These are phyloP conservation scores for Fraxinus nigra DNA, from an alignment of 305 asterid genomes.

Conservation along the genomic window DNA sequence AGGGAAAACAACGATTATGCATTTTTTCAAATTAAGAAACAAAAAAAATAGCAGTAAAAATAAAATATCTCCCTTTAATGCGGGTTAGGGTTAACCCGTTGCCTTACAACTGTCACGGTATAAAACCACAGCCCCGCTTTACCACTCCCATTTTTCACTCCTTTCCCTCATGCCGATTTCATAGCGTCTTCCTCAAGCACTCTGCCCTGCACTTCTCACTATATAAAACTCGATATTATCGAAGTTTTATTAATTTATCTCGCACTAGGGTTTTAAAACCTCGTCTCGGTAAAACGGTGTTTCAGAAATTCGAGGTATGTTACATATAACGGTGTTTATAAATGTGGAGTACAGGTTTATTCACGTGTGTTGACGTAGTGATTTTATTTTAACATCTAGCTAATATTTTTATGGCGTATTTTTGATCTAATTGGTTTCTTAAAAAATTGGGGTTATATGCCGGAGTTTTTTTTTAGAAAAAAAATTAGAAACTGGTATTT, in stretches of 20 bases:
- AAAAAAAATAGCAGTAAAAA: not conserved
- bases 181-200: not conserved
- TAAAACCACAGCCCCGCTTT: not conserved
- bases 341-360: not conserved
- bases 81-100: conserved; percentile 4
- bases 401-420: not conserved
- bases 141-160: not conserved
- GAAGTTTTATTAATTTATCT: not conserved
- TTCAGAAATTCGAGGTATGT: not conserved
- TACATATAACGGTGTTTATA: not conserved
- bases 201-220: not conserved
- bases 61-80: not conserved
- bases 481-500: not conserved
- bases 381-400: not conserved
- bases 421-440: not conserved
- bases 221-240: not conserved
- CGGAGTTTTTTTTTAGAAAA: not conserved
- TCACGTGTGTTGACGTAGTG: not conserved
- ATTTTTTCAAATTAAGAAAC: no score
- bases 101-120: not conserved
- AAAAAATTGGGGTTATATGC: not conserved
- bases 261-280: not conserved
- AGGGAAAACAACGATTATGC: no score
- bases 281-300: not conserved
- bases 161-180: not conserved